These are phyloP conservation scores for Helminthosporium solani DNA, from an alignment of 2,329 filamentous ascomycete genomes.

Conservation along the genomic window DNA sequence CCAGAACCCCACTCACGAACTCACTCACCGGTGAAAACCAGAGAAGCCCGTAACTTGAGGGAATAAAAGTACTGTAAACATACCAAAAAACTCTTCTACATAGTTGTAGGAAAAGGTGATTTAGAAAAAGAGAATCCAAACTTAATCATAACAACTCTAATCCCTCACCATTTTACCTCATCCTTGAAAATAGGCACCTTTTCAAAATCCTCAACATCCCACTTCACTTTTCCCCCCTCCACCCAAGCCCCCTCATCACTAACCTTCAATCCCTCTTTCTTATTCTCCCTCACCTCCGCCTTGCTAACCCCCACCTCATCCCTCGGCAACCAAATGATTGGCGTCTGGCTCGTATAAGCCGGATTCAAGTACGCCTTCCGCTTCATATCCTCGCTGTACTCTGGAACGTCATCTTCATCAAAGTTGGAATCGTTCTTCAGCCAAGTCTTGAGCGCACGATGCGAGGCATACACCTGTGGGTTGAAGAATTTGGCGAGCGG, in stretches of 20 bases:
- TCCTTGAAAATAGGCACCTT: constrained; percentile 38
- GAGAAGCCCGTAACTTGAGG: no score
- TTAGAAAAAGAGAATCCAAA: no score
- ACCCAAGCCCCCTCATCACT: constrained; percentile 40
- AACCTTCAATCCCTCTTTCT: constrained; percentile 26
- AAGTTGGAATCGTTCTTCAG: constrained; percentile 30
- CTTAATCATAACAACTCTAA: not conserved
- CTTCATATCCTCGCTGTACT: constrained; percentile 36
- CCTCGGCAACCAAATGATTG: constrained; percentile 36
- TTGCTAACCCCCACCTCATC: constrained; percentile 37
- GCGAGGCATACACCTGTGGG: constrained; percentile 38
- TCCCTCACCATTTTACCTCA: constrained; percentile 28
- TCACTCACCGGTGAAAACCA: no score
- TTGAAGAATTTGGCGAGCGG: constrained; percentile 38
- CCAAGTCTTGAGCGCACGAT: constrained; percentile 38
- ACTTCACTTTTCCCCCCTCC: constrained; percentile 28
- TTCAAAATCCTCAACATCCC: constrained; percentile 33
- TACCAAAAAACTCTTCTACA: no score
- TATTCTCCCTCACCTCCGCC: constrained; percentile 32
- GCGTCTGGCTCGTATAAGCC: constrained; percentile 35
- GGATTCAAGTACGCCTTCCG: constrained; percentile 40
- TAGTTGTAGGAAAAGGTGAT: no score
- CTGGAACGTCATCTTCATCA: constrained; percentile 32
- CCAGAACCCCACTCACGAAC: no score
- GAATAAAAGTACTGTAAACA: no score